Base-by-base conservation (phyloP, 176 grass and related monocot species). In the Urochloa ruziziensis region DNA sequence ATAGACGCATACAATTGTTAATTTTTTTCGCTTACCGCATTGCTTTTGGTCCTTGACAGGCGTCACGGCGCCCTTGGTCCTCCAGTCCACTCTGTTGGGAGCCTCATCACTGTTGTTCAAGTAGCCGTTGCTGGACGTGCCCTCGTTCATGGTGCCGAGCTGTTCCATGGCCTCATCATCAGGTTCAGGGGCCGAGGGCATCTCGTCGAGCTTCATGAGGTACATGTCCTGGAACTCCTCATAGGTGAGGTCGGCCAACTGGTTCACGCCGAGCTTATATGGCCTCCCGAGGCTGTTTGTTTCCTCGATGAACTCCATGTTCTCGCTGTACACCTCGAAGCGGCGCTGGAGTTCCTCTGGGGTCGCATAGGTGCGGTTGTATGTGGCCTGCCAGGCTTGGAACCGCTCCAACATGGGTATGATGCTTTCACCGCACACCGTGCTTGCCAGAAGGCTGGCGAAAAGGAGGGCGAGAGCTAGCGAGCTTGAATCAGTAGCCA, bases 31-130 rank as follows among this genome's bases (percentile, higher is more conserved):
- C 40, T 43, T 10, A 93, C 87, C 87, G n/a, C 91, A 93, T 70
- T 82, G 64, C 44, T n/a, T n/a, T n/a, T 93, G 91, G 64, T 85
- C 49, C 68, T 93, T 93, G 36, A 93, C 57, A 3, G n/a, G 71
- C 23, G 91, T 85, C 43, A 93, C 91, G 0, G 91, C 84, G 21
- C 91, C 91, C 63, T 67, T 61, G 35, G 70, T 36, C 74, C 87
- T 83, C 91, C 91, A 90, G 58, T 93, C 91, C 1, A 90, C 17
- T 1, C 40, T 43, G 40, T 43, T 9, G 40, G 40, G 40, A 24
- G 43, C 49, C 37, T 10, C 29, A 2, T 3, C 28, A 30, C 17
- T 17, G 47, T 28, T 9, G 2, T 56, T 6, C 40, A 42, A 42
- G 40, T 42, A 42, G 40, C 7, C 7, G 40, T 7, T 8, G 51